Evolutionary conservation across 441 rosid genomes (phyloP).

Genomic region (Capsella rubella): DNA sequence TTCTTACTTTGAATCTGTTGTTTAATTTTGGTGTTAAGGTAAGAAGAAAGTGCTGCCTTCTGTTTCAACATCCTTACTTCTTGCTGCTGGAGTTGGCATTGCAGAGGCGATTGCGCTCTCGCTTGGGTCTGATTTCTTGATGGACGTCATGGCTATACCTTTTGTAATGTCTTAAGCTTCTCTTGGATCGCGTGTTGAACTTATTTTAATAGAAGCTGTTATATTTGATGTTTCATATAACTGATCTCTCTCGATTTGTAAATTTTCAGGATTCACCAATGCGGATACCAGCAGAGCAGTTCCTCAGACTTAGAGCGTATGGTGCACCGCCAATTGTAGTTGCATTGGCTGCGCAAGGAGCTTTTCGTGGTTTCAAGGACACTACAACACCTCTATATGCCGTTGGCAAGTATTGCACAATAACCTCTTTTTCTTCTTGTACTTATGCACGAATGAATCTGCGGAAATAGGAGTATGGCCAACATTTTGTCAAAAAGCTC

Average conservation of each 20-base stretch:
- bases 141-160: constrained; percentile 96
- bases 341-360: constrained; percentile 95
- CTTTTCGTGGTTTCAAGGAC: constrained; percentile 95
- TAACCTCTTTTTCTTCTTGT: constrained; percentile 32
- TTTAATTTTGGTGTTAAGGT: constrained; percentile 47
- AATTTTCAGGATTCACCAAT: constrained; percentile 81
- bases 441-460: background rate
- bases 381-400: constrained; percentile 94
- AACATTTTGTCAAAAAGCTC: no score
- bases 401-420: constrained; percentile 72
- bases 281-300: constrained; percentile 84
- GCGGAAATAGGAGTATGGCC: background rate
- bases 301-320: constrained; percentile 76
- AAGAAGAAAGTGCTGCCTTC: constrained; percentile 81
- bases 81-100: constrained; percentile 83
- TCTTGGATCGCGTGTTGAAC: background rate
- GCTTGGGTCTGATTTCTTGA: constrained; percentile 73
- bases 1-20: constrained; percentile 14
- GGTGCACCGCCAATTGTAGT: constrained; percentile 96
- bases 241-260: constrained; percentile 25
- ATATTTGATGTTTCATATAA: constrained; percentile 18
- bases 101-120: constrained; percentile 78
- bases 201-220: background rate
- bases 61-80: constrained; percentile 77
- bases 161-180: constrained; percentile 62